Percentiles rank a stretch among this genome's conserved stretches.
Evolutionary conservation across 2,329 filamentous ascomycete genomes (phyloP).

Genomic region (Neurospora crassa): DNA sequence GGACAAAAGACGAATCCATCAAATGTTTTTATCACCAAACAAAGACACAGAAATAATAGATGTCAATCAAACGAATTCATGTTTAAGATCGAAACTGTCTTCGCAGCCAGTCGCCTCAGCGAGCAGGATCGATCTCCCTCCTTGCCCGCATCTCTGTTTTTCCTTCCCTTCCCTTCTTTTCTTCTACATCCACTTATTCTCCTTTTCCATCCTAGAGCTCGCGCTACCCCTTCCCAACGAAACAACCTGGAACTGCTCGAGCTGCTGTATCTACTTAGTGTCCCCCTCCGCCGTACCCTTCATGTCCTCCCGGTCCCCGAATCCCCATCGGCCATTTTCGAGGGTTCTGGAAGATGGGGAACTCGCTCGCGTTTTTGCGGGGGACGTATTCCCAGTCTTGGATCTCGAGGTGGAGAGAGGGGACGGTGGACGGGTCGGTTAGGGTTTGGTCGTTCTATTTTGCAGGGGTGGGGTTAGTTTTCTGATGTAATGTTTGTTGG

Average conservation of each 20-base stretch:
- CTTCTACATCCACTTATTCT: background rate
- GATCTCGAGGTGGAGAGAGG: conserved; percentile 29
- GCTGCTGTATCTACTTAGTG: background rate
- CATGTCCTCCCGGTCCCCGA: background rate
- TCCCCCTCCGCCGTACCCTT: background rate
- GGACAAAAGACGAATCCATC: too few species aligned
- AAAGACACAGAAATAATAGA: background rate
- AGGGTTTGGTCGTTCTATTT: background rate
- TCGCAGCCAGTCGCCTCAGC: background rate
- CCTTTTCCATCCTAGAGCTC: background rate
- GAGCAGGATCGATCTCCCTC: background rate
- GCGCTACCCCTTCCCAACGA: background rate
- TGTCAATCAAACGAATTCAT: background rate
- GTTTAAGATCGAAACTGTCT: background rate
- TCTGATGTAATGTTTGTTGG: background rate
- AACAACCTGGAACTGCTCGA: background rate
- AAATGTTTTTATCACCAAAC: background rate
- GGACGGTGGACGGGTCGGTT: conserved; percentile 9
- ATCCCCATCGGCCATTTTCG: conserved; percentile 8
- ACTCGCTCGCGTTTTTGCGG: conserved; percentile 9
- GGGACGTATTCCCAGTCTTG: conserved; percentile 21
- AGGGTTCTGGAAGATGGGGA: conserved; percentile 18
- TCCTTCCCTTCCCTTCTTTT: background rate
- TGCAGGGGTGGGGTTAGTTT: background rate
- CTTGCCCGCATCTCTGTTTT: background rate